These are phyloP conservation scores for Puccinia triticina DNA, from an alignment of 1,284 basidiomycete genomes.

Conservation along the genomic window DNA sequence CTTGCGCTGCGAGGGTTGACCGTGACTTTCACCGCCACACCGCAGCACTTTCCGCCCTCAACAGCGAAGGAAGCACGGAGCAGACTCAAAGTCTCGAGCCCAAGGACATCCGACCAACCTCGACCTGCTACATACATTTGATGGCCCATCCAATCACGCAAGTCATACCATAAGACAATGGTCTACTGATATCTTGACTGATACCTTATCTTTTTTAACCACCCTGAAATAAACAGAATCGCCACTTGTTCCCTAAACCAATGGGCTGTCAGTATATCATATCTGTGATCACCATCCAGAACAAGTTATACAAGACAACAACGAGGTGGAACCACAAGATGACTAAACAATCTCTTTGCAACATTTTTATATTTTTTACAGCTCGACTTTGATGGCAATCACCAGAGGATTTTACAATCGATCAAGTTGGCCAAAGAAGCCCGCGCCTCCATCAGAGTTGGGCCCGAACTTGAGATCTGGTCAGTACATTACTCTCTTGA, in stretches of 20 bases:
- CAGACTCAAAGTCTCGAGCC: too few relatives aligned
- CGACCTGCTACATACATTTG: not conserved
- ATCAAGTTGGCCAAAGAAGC: conserved; percentile 82
- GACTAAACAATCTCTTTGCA: not conserved
- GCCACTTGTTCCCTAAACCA: conserved; percentile 49
- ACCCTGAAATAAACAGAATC: not conserved
- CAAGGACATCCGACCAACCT: too few relatives aligned
- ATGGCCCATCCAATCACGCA: conserved; percentile 49
- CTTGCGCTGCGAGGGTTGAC: too few relatives aligned
- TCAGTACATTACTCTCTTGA: conserved; percentile 62
- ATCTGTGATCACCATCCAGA: too few relatives aligned
- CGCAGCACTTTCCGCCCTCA: too few relatives aligned
- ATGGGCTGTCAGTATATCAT: conserved; percentile 50
- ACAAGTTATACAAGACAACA: not conserved
- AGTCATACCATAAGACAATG: not conserved
- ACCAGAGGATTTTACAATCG: conserved; percentile 84
- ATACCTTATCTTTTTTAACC: not conserved
- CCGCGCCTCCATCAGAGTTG: conserved; percentile 92
- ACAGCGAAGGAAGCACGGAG: too few relatives aligned
- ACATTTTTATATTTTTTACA: not conserved
- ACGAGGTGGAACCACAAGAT: not conserved
- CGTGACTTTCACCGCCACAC: too few relatives aligned
- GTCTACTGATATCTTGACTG: not conserved
- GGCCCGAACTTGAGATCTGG: conserved; percentile 98
- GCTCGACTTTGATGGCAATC: conserved; percentile 56